These are phyloP conservation scores for Beauveria rudraprayagi DNA, from an alignment of 2,329 filamentous ascomycete genomes.

Conservation along the genomic window DNA sequence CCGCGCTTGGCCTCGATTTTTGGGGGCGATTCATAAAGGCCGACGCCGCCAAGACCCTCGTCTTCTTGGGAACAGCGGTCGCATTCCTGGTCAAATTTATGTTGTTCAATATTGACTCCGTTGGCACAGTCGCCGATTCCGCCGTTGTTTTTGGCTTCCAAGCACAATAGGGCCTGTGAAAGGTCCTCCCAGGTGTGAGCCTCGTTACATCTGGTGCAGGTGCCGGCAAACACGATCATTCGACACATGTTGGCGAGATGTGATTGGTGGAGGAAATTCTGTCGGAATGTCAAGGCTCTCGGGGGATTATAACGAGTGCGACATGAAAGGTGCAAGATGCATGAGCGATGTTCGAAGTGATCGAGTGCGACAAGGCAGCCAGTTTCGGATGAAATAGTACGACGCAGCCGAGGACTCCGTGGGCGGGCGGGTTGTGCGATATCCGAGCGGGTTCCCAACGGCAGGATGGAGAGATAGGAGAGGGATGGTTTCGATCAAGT, in stretches of 20 bases:
- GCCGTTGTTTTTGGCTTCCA: constrained; percentile 41
- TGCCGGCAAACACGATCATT: constrained; percentile 35
- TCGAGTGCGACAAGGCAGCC: neutral
- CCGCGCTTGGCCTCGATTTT: constrained; percentile 6
- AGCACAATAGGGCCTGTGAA: constrained; percentile 37
- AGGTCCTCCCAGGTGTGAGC: constrained; percentile 36
- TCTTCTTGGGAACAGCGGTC: constrained; percentile 33
- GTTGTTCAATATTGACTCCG: constrained; percentile 34
- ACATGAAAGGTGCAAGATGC: neutral
- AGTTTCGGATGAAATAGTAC: neutral
- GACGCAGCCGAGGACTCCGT: neutral
- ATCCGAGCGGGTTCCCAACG: neutral
- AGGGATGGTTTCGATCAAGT: neutral
- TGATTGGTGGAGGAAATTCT: no score
- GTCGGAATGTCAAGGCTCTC: neutral
- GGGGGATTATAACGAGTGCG: neutral
- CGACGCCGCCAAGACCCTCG: constrained; percentile 34
- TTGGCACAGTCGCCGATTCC: constrained; percentile 35
- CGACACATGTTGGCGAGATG: constrained; percentile 34
- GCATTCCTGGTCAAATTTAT: constrained; percentile 41
- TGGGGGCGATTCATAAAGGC: constrained; percentile 19
- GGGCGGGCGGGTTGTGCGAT: neutral
- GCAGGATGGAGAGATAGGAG: neutral
- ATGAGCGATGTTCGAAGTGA: neutral
- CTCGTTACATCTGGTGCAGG: constrained; percentile 34